These are phyloP conservation scores for Lasiodiplodia sp. DNA, from an alignment of 2,329 filamentous ascomycete species.

Conservation along the genomic window DNA sequence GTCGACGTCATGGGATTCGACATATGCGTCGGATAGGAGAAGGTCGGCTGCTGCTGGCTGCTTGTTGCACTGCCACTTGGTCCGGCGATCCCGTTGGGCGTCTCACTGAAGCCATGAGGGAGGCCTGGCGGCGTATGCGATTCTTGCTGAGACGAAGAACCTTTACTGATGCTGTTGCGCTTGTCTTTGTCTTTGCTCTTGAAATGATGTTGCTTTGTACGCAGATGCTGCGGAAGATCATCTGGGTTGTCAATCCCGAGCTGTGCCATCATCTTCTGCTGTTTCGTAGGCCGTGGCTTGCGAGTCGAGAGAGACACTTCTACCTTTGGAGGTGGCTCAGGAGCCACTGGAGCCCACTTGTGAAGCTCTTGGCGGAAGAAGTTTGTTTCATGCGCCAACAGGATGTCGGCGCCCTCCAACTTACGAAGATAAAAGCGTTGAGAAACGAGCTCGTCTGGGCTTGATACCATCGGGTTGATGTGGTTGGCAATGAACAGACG, in stretches of 20 bases:
- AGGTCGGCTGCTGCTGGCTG: slow-evolving; percentile 16
- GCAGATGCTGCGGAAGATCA: slow-evolving; percentile 82
- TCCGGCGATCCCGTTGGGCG: slow-evolving; percentile 9
- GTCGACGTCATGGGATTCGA: slow-evolving; percentile 1
- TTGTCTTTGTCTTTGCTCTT: slow-evolving; percentile 34
- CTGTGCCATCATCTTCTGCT: slow-evolving; percentile 91
- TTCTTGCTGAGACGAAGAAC: slow-evolving; percentile 36
- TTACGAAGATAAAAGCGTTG: slow-evolving; percentile 96
- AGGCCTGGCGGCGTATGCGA: slow-evolving; percentile 48
- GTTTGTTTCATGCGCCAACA: slow-evolving; percentile 93
- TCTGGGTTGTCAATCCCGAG: slow-evolving; percentile 90
- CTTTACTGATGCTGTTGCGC: slow-evolving; percentile 40
- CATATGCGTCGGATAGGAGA: slow-evolving; percentile 22
- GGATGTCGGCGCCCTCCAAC: slow-evolving; percentile 94
- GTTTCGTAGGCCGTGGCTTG: slow-evolving; percentile 94
- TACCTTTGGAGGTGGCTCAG: slow-evolving; percentile 82
- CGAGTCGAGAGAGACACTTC: slow-evolving; percentile 89
- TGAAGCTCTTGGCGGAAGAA: slow-evolving; percentile 96
- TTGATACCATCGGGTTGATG: slow-evolving; percentile 81
- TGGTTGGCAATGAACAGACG: slow-evolving; percentile 80
- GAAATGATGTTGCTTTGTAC: slow-evolving; percentile 66
- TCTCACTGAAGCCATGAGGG: slow-evolving; percentile 36
- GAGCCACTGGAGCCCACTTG: slow-evolving; percentile 91
- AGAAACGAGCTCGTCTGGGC: slow-evolving; percentile 84
- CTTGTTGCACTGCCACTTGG: neutral